These are phyloP conservation scores for Gypsophila paniculata DNA, from an alignment of 179 eudicot genomes.

Conservation along the genomic window DNA sequence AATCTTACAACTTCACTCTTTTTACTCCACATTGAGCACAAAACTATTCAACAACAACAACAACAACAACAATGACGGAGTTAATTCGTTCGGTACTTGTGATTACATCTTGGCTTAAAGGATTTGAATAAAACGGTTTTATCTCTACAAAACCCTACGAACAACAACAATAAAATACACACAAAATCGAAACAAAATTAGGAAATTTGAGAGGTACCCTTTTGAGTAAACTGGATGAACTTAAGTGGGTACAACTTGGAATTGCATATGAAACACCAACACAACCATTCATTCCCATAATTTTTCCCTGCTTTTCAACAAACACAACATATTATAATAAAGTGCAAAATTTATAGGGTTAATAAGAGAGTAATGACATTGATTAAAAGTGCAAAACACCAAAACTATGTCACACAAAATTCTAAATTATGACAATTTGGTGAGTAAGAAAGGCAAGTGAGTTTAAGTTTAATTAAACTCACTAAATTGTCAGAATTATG, in stretches of 20 bases:
- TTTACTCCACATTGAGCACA: too few species aligned
- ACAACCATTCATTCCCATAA: constrained; percentile 19
- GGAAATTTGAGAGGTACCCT: constrained; percentile 22
- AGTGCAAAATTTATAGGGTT: too few species aligned
- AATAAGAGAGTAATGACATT: background rate
- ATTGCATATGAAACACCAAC: constrained; percentile 18
- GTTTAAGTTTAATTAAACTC: too few species aligned
- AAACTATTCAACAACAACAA: background rate
- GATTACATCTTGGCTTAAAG: too few species aligned
- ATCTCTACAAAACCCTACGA: too few species aligned
- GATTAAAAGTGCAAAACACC: background rate
- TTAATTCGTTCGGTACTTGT: too few species aligned
- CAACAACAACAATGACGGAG: too few species aligned
- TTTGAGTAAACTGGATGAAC: constrained; percentile 19
- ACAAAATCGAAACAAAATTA: background rate
- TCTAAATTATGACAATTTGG: background rate
- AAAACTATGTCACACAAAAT: too few species aligned
- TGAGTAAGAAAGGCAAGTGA: too few species aligned
- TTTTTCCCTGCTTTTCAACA: constrained; percentile 7
- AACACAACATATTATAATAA: background rate
- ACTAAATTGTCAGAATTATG: too few species aligned
- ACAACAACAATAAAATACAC: background rate
- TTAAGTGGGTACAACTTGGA: constrained; percentile 13
- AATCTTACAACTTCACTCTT: too few species aligned
- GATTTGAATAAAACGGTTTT: too few species aligned